Evolutionary conservation across 176 grass and related monocot genomes (phyloP).

Genomic region (Raddia guianensis): DNA sequence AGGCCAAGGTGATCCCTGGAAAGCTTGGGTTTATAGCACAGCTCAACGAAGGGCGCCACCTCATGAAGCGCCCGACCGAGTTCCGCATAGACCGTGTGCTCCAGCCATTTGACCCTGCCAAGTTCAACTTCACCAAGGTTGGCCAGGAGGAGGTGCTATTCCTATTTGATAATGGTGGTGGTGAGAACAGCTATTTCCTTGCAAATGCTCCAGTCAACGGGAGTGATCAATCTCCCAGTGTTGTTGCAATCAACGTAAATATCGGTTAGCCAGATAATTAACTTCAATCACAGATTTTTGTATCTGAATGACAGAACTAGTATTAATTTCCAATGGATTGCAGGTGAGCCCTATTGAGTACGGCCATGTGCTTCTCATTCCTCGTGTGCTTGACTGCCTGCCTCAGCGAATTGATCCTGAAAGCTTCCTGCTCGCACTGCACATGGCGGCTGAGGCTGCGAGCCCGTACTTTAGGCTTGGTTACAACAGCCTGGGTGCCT

Average conservation of each 20-base stretch:
- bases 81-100: constrained; percentile 71
- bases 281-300: neutral
- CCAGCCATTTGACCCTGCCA: constrained; percentile 74
- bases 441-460: constrained; percentile 64
- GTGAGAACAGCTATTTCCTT: constrained; percentile 42
- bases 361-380: constrained; percentile 74
- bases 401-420: constrained; percentile 68
- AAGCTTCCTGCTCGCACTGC: constrained; percentile 65
- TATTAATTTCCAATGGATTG: constrained; percentile 15
- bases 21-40: constrained; percentile 68
- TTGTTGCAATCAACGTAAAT: constrained; percentile 72
- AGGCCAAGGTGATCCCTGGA: constrained; percentile 77
- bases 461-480: constrained; percentile 78
- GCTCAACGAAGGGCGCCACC: constrained; percentile 76
- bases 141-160: constrained; percentile 86
- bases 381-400: constrained; percentile 64
- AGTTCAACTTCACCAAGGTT: constrained; percentile 91
- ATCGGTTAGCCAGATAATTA: neutral
- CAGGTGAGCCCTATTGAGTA: constrained; percentile 87
- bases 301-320: neutral
- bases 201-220: constrained; percentile 39
- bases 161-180: constrained; percentile 55
- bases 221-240: constrained; percentile 35
- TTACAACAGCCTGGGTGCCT: constrained; percentile 81
- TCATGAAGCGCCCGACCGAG: constrained; percentile 74